A percentile compares a stretch with the other conserved stretches of the same genome.
These are phyloP conservation scores for Lenwebbia sp. DNA, from an alignment of 345 rosid genomes.

Conservation along the genomic window DNA sequence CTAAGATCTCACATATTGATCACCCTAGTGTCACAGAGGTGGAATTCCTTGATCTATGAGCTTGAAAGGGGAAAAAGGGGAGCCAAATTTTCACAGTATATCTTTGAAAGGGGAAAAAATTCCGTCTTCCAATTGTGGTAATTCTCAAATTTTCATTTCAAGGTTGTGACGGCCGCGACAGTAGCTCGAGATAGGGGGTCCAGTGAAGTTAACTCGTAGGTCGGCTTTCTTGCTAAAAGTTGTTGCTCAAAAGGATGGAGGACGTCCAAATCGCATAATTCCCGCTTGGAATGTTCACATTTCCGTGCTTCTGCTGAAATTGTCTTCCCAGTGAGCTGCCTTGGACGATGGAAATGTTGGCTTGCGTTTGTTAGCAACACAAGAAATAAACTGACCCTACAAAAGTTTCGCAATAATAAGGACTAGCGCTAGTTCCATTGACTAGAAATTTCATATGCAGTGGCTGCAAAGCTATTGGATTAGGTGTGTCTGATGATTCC, in stretches of 20 bases:
- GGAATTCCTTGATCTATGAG: neutral
- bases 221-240: neutral
- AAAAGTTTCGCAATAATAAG: neutral
- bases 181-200: neutral
- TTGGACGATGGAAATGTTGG: neutral
- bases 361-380: neutral
- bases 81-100: neutral
- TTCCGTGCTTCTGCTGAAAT: neutral
- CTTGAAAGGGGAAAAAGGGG: neutral
- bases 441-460: neutral
- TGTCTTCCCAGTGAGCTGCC: neutral
- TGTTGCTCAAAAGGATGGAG: neutral
- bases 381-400: neutral
- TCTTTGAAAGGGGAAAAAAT: neutral
- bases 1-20: neutral
- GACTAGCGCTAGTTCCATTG: neutral
- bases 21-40: neutral
- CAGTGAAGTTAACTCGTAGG: neutral
- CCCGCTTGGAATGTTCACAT: neutral
- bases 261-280: neutral
- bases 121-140: neutral
- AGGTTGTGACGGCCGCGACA: neutral
- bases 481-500: too few species aligned
- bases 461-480: neutral
- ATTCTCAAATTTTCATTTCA: neutral